Percentiles rank a stretch among this genome's conserved stretches.
These are phyloP conservation scores for Cadophora sp. DNA, from an alignment of 2,329 filamentous ascomycete species.

Conservation along the genomic window DNA sequence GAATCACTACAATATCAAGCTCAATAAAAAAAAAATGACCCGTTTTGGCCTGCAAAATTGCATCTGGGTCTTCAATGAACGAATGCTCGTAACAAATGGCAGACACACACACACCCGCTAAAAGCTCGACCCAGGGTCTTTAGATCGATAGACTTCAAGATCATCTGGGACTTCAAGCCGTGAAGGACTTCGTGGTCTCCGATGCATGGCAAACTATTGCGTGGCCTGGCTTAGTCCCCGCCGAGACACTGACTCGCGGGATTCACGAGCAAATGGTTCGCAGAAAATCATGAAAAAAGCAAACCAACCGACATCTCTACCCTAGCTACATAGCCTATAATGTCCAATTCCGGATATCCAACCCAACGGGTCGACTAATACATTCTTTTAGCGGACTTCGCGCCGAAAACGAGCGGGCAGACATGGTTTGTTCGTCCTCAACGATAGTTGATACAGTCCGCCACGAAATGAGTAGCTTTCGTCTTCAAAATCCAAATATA, in stretches of 20 bases:
- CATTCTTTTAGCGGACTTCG: too few relatives aligned
- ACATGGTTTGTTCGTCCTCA: neutral
- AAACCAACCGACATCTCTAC: neutral
- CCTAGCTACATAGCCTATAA: neutral
- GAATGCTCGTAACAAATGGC: neutral
- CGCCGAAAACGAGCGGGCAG: neutral
- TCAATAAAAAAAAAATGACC: neutral
- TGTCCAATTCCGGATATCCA: neutral
- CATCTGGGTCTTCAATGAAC: neutral
- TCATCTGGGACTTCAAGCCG: neutral
- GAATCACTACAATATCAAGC: neutral
- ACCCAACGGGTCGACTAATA: too few relatives aligned
- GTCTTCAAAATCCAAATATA: neutral
- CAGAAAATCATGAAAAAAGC: neutral
- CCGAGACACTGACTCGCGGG: neutral
- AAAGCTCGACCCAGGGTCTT: neutral
- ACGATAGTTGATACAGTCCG: neutral
- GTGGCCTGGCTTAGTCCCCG: neutral
- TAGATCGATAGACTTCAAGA: neutral
- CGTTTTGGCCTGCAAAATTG: neutral
- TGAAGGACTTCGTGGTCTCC: neutral
- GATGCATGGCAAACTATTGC: neutral
- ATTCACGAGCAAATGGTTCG: neutral
- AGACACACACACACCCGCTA: neutral
- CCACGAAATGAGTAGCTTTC: neutral